Evolutionary conservation across 179 eudicot genomes (phyloP), one percentile per base, ranked within the genome.

Genomic region (Heliamphora pulchella): DNA sequence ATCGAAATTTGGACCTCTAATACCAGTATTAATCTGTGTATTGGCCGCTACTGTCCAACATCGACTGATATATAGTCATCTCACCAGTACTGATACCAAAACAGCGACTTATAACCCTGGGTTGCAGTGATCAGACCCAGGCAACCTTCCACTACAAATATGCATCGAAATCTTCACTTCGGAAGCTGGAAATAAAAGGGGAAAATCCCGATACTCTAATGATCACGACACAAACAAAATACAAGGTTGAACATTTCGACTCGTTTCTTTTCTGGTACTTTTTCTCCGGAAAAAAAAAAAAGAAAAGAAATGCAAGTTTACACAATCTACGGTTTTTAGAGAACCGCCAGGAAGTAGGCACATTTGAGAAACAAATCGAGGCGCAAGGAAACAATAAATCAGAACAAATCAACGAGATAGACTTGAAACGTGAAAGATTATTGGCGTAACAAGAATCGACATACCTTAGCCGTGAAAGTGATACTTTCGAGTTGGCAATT

Each of bases 401-500:
- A 41, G 13, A 67, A 67, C 8, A 50, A 51, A 8, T 22, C n/a
- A 53, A 69, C 41, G 14, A 68, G 3, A 44, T 39, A 55, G 11
- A 55, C 4, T 11, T 10, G 3, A 5, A 69, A 44, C 51, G 44
- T 48, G 73, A 17, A 43, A 15, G 22, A 17, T 5, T 44, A 69
- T 18, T 6, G 2, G 10, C 15, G 3, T 15, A 17, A 44, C 7
- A 3, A 43, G 0, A 46, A 70, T 22, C 8, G 44, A 41, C 74
- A 18, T 55, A 88, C 98, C 95, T 87, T 94, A 50, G 98, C 92
- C 74, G 97, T 93, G 89, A 82, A 91, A 61, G 92, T 92, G 82
- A 93, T 89, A 81, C 80, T 87, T 66, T 92, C 98, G 22, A 93
- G 94, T 59, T 91, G 94, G 80, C 98, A 92, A 78, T 92, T 93